A percentile compares a stretch with the other conserved stretches of the same genome.
Conservation (phyloP, 495 filamentous ascomycete genomes). For the Rhizodiscina lignyota region DNA sequence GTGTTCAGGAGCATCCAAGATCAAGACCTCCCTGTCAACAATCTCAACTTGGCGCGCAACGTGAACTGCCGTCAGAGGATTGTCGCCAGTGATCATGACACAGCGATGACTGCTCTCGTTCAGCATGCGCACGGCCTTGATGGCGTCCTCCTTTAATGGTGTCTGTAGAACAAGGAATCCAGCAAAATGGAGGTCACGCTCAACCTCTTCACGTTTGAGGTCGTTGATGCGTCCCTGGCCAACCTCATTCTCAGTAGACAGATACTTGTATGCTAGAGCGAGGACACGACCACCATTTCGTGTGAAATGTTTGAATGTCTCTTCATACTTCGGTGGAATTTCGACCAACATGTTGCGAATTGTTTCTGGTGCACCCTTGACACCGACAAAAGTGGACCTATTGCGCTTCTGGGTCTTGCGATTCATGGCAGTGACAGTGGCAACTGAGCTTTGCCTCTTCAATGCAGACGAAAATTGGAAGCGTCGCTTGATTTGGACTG, state of each 20-base stretch:
- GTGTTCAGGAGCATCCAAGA: constrained; percentile 87
- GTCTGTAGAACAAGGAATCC: constrained; percentile 93
- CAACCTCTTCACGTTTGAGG: constrained; percentile 79
- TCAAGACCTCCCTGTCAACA: constrained; percentile 86
- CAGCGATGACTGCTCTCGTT: constrained; percentile 97
- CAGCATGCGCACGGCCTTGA: constrained; percentile 85
- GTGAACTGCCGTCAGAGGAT: constrained; percentile 89
- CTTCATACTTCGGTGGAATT: constrained; percentile 78
- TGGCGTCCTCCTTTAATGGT: constrained; percentile 91
- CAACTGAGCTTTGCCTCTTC: constrained; percentile 90
- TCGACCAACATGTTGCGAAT: constrained; percentile 81
- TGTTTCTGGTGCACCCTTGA: constrained; percentile 95
- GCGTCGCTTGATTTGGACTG: constrained; percentile 82
- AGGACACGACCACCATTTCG: constrained; percentile 87
- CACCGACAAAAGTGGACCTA: constrained; percentile 73
- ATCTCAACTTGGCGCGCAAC: constrained; percentile 95
- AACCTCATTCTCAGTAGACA: constrained; percentile 64
- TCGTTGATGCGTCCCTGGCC: constrained; percentile 78
- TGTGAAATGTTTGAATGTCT: constrained; percentile 96
- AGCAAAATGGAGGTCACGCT: constrained; percentile 70
- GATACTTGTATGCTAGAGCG: constrained; percentile 82
- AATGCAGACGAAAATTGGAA: constrained; percentile 97
- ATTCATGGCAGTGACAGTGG: constrained; percentile 53
- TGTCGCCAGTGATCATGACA: constrained; percentile 99
- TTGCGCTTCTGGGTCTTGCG: constrained; percentile 52